Conservation (phyloP, 352 stramenopile species). For the Pythium plurisporium region DNA sequence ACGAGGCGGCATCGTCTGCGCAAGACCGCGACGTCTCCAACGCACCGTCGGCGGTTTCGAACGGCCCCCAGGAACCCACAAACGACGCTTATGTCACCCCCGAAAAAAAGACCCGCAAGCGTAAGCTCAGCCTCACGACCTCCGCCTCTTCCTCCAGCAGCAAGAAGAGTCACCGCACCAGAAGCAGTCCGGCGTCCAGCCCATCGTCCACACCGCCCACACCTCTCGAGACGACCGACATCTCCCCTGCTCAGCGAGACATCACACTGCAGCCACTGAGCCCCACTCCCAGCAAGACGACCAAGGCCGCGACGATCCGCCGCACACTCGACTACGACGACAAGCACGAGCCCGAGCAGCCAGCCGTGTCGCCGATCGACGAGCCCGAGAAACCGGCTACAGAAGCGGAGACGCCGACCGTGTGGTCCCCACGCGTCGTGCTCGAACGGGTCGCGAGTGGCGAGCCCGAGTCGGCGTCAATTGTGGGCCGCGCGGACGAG, state of each 20-base stretch:
- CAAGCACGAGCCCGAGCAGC: neutral
- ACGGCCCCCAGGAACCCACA: neutral
- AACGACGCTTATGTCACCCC: conserved; percentile 1
- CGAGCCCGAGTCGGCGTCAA: neutral
- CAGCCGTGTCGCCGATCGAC: too few relatives aligned
- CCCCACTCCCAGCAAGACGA: neutral
- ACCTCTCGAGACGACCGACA: neutral
- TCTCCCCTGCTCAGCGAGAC: conserved; percentile 9
- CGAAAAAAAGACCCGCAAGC: conserved; percentile 14
- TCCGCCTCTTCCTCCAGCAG: neutral
- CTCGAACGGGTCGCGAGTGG: conserved; percentile 5
- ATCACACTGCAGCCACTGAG: neutral
- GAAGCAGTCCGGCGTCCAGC: neutral
- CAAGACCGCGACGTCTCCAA: neutral
- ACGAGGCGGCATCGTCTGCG: neutral
- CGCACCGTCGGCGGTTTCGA: neutral
- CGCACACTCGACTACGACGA: conserved; percentile 18
- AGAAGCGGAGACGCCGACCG: conserved; percentile 27
- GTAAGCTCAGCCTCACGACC: neutral
- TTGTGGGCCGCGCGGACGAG: conserved; percentile 44
- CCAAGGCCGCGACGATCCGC: conserved; percentile 9
- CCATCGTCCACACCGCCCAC: neutral
- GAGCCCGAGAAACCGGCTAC: too few relatives aligned
- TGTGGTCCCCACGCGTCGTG: conserved; percentile 6
- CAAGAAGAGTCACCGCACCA: too few relatives aligned